Percentiles rank a stretch among this genome's conserved stretches.
Evolutionary conservation across 148 eudicot genomes (phyloP).

Genomic region (Salicornia ramosissima): DNA sequence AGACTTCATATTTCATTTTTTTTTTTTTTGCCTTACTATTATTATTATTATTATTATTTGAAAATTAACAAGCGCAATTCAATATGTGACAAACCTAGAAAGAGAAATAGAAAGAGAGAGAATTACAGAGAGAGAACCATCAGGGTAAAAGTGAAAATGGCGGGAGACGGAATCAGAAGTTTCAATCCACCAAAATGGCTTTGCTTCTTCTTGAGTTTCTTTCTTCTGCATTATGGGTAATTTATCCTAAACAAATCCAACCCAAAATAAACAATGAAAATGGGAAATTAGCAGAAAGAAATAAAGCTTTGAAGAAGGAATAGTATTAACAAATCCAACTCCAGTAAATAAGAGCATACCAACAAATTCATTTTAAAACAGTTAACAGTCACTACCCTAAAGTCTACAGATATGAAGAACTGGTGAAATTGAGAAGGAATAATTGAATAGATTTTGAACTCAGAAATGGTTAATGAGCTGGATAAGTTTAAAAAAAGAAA

Average conservation of each 20-base stretch:
- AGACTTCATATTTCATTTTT: not conserved
- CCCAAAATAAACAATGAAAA: not conserved
- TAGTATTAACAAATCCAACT: not conserved
- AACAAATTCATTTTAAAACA: conserved; percentile 39
- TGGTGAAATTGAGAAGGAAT: not conserved
- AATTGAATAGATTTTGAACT: too few relatives aligned
- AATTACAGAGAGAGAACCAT: conserved; percentile 58
- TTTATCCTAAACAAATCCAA: conserved; percentile 45
- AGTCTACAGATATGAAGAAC: not conserved
- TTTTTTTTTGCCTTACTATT: too few relatives aligned
- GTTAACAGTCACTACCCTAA: not conserved
- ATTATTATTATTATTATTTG: too few relatives aligned
- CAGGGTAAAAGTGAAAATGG: conserved; percentile 52
- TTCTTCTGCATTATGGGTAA: conserved; percentile 40
- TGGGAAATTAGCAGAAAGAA: not conserved
- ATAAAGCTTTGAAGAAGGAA: not conserved
- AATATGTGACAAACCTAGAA: not conserved
- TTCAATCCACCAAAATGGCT: conserved; percentile 65
- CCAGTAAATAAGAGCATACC: conserved; percentile 21
- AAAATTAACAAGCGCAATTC: not conserved
- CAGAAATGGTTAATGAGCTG: too few relatives aligned
- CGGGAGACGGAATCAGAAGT: conserved; percentile 63
- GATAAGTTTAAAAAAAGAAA: too few relatives aligned
- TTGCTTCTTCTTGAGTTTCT: conserved; percentile 26
- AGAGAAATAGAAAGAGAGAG: not conserved